A percentile compares a stretch with the other conserved stretches of the same genome.
Conservation (phyloP, 140 eudicot species). For the Stevia rebaudiana region DNA sequence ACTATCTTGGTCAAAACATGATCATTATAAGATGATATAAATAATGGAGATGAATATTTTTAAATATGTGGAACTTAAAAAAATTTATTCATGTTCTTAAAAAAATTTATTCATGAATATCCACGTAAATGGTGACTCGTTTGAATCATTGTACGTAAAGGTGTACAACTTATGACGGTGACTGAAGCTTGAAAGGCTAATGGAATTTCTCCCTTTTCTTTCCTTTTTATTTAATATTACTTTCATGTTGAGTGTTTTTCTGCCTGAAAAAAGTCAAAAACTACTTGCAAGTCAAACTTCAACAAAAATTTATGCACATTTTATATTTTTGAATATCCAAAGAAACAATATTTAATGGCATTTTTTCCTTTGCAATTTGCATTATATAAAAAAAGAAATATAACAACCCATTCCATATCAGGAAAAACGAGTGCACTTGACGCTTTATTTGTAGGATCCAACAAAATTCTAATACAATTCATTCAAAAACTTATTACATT, state of each 20-base stretch:
- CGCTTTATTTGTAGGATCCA: conserved; percentile 11
- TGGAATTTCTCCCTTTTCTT: neutral
- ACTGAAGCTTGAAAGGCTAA: too few species aligned
- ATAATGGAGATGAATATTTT: neutral
- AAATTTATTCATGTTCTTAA: neutral
- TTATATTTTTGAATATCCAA: neutral
- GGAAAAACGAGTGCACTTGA: neutral
- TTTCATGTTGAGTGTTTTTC: conserved; percentile 12
- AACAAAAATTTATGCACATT: neutral
- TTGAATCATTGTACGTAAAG: conserved; percentile 1
- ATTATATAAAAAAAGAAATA: too few species aligned
- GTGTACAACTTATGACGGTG: too few species aligned
- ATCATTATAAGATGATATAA: neutral
- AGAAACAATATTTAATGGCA: too few species aligned
- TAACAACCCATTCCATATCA: neutral
- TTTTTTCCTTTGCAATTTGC: too few species aligned
- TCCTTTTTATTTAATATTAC: neutral
- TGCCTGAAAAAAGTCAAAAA: conserved; percentile 10
- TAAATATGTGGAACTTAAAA: neutral
- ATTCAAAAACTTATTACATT: conserved; percentile 1
- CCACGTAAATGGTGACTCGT: neutral
- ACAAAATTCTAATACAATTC: conserved; percentile 13
- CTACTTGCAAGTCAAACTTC: conserved; percentile 7
- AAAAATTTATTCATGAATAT: neutral
- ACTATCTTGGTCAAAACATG: neutral